phyloP scores from a whole-genome alignment of 768 basidiomycete genomes.

The Trametes cubensis region DNA sequence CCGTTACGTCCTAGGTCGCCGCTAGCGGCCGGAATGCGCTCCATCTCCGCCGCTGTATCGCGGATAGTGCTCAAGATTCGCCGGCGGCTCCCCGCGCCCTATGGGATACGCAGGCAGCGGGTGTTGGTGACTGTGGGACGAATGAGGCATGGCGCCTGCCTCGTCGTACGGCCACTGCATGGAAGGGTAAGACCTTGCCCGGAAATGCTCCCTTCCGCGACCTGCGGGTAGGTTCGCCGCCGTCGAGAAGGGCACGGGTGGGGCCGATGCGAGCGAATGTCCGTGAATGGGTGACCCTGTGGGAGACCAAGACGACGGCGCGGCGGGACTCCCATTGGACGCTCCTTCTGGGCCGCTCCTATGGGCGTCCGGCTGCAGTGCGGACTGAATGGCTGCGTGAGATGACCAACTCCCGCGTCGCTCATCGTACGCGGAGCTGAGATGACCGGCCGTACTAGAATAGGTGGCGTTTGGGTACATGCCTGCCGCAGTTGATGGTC shows the following conservation, averaged over 20 bases:
- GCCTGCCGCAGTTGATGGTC: conserved; percentile 10
- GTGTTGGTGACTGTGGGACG: conserved; percentile 15
- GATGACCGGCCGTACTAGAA: conserved; percentile 1
- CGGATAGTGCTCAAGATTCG: conserved; percentile 14
- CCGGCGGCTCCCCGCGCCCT: conserved; percentile 15
- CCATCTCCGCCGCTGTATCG: conserved; percentile 22
- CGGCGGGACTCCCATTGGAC: conserved; percentile 19
- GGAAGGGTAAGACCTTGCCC: conserved; percentile 30
- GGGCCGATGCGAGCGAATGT: conserved; percentile 29
- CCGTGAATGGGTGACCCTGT: conserved; percentile 20
- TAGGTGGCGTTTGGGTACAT: conserved; percentile 18
- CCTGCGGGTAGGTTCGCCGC: conserved; percentile 27
- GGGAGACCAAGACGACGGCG: conserved; percentile 24
- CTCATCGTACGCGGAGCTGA: conserved; percentile 22
- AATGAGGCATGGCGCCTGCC: conserved; percentile 23
- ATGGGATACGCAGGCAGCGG: conserved; percentile 12
- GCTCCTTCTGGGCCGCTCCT: conserved; percentile 19
- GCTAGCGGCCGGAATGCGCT: conserved; percentile 22
- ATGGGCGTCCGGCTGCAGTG: conserved; percentile 19
- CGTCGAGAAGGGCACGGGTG: conserved; percentile 25
- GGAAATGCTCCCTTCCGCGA: conserved; percentile 28
- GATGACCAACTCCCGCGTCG: conserved; percentile 23
- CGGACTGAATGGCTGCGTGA: conserved; percentile 14
- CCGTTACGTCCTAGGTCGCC: conserved; percentile 18
- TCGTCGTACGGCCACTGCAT: conserved; percentile 27